These are phyloP conservation scores for Furcasterigmium sp. DNA, from an alignment of 2,329 filamentous ascomycete species.

Conservation along the genomic window DNA sequence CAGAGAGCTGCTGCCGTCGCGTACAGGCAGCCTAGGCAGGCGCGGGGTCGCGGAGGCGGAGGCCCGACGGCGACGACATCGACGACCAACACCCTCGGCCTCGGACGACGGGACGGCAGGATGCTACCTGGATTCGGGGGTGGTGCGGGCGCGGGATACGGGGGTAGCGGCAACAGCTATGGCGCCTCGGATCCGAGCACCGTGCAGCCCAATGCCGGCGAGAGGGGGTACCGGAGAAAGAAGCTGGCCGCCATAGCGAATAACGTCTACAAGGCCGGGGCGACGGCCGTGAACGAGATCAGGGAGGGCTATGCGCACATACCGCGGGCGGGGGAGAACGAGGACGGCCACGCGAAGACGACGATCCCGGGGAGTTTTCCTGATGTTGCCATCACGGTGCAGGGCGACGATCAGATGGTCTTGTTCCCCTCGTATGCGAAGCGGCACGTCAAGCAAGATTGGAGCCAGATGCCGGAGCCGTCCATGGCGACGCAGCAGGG, in stretches of 20 bases:
- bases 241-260: constrained; percentile 66
- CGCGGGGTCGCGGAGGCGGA: constrained; percentile 3
- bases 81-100: constrained; percentile 7
- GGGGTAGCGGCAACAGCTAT: constrained; percentile 13
- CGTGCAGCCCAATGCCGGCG: constrained; percentile 30
- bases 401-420: constrained; percentile 86
- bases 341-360: constrained; percentile 25
- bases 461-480: constrained; percentile 21
- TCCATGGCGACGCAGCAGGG: constrained; percentile 27
- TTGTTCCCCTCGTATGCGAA: constrained; percentile 92
- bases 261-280: constrained; percentile 50
- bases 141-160: not conserved
- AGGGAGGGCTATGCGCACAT: constrained; percentile 55
- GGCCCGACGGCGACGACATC: not conserved
- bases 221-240: constrained; percentile 68
- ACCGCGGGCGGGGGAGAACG: constrained; percentile 28
- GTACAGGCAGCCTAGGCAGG: not conserved
- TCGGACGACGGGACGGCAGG: constrained; percentile 7
- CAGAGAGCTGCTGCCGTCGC: constrained; percentile 18
- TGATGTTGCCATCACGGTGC: constrained; percentile 72
- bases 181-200: constrained; percentile 18
- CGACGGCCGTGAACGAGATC: constrained; percentile 53
- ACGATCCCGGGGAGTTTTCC: constrained; percentile 74
- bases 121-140: constrained; percentile 10
- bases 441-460: constrained; percentile 53